Conservation (phyloP, 192 early-diverging fungal genomes). For the Coemansia sp. region DNA sequence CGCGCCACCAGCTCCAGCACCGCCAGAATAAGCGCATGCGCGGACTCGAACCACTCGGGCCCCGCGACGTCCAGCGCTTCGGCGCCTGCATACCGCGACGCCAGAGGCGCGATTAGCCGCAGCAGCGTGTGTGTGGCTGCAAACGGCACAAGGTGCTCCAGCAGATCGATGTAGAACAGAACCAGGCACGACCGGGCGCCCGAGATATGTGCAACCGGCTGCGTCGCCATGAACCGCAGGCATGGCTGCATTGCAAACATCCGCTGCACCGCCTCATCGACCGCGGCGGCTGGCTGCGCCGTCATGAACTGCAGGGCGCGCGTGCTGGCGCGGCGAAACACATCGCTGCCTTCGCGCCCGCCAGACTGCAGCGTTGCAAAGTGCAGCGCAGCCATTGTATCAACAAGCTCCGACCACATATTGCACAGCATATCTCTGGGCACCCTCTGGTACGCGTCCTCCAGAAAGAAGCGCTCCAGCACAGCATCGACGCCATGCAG, state of each 20-base stretch:
- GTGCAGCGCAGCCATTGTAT: conserved; percentile 22
- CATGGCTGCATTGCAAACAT: conserved; percentile 28
- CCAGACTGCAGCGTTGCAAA: conserved; percentile 1
- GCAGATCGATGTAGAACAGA: conserved; percentile 42
- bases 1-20: conserved; percentile 14
- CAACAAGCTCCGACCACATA: conserved; percentile 13
- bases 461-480: conserved; percentile 16
- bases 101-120: conserved; percentile 23
- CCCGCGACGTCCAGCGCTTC: background rate
- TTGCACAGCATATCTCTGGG: background rate
- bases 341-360: conserved; percentile 17
- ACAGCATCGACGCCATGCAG: conserved; percentile 7
- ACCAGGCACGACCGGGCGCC: conserved; percentile 7
- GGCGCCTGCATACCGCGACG: conserved; percentile 11
- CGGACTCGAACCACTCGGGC: conserved; percentile 42
- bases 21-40: conserved; percentile 33
- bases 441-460: conserved; percentile 6
- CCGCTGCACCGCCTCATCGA: background rate
- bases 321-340: conserved; percentile 9
- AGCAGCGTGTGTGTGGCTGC: conserved; percentile 1
- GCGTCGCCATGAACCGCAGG: conserved; percentile 11
- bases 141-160: conserved; percentile 24
- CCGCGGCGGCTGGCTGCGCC: background rate
- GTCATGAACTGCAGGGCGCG: conserved; percentile 7
- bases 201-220: too few relatives aligned